Evolutionary conservation across 2,329 filamentous ascomycete species (phyloP).

Genomic region (Eutypella sp.): DNA sequence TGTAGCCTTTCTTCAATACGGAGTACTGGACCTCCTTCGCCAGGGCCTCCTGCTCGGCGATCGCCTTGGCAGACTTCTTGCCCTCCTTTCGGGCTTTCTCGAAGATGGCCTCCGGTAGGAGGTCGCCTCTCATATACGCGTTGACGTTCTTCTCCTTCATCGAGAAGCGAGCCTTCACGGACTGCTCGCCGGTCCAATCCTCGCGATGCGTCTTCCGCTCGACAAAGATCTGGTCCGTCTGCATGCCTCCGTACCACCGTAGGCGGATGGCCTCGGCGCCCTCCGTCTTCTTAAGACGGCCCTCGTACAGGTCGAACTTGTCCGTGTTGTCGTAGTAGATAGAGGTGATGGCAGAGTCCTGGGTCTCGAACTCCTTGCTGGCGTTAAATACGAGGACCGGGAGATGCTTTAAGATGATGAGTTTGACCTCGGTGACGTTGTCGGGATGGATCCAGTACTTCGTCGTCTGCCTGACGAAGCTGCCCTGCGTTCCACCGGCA

Average conservation of each 20-base stretch:
- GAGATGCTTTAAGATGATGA: conserved; percentile 95
- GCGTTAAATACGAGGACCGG: conserved; percentile 96
- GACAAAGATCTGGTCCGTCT: conserved; percentile 90
- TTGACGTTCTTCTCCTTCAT: conserved; percentile 98
- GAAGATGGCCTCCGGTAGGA: conserved; percentile 84
- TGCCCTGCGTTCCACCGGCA: conserved; percentile 87
- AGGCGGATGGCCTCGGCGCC: conserved; percentile 94
- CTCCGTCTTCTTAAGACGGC: conserved; percentile 94
- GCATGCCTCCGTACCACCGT: conserved; percentile 97
- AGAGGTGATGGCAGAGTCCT: conserved; percentile 92
- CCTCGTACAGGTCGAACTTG: conserved; percentile 90
- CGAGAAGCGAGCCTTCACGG: conserved; percentile 92
- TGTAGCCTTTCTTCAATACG: conserved; percentile 77
- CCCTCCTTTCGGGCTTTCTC: conserved; percentile 94
- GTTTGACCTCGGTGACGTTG: conserved; percentile 96
- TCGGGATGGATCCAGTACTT: conserved; percentile 99
- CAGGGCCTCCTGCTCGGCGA: conserved; percentile 83
- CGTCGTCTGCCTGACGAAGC: conserved; percentile 93
- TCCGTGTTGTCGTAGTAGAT: conserved; percentile 98
- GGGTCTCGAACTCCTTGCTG: conserved; percentile 88
- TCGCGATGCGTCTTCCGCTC: conserved; percentile 98
- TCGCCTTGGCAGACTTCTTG: conserved; percentile 88
- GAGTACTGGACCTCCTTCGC: conserved; percentile 93
- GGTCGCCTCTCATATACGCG: conserved; percentile 75
- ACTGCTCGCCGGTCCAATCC: conserved; percentile 99